These are phyloP conservation scores for Mimosa bimucronata DNA, from an alignment of 306 rosid genomes.

Conservation along the genomic window DNA sequence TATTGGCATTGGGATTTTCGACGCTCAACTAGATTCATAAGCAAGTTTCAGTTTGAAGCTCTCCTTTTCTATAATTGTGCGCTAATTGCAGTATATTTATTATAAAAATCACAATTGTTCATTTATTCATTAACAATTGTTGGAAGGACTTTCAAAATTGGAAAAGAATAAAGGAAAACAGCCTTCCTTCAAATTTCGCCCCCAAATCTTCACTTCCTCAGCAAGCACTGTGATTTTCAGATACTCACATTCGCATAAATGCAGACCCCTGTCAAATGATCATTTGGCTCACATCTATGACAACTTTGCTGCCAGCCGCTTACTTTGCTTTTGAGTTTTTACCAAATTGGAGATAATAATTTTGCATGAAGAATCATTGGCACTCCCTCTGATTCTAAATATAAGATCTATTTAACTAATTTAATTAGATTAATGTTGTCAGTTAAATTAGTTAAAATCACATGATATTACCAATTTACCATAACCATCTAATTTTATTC, in stretches of 20 bases:
- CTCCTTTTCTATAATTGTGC: too few species aligned
- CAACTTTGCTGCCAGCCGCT: constrained; percentile 46
- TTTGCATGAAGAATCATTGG: constrained; percentile 46
- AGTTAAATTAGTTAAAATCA: too few species aligned
- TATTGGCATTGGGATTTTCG: neutral
- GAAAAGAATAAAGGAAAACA: neutral
- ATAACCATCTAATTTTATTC: too few species aligned
- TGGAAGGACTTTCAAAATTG: neutral
- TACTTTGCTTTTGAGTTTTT: constrained; percentile 45
- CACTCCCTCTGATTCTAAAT: too few species aligned
- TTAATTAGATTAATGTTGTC: too few species aligned
- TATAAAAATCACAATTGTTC: neutral
- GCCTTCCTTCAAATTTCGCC: constrained; percentile 37
- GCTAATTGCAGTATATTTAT: too few species aligned
- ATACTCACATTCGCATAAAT: constrained; percentile 37
- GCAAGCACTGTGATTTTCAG: neutral
- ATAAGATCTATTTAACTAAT: too few species aligned
- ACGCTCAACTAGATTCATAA: neutral
- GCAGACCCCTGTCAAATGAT: constrained; percentile 44
- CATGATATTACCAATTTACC: too few species aligned
- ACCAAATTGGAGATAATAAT: constrained; percentile 37
- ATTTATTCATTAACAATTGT: neutral
- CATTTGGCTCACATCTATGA: constrained; percentile 41
- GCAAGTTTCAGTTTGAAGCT: neutral
- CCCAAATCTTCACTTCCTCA: constrained; percentile 32